Evolutionary conservation across 2,329 filamentous ascomycete genomes (phyloP).

Genomic region (Rutstroemia sp.): DNA sequence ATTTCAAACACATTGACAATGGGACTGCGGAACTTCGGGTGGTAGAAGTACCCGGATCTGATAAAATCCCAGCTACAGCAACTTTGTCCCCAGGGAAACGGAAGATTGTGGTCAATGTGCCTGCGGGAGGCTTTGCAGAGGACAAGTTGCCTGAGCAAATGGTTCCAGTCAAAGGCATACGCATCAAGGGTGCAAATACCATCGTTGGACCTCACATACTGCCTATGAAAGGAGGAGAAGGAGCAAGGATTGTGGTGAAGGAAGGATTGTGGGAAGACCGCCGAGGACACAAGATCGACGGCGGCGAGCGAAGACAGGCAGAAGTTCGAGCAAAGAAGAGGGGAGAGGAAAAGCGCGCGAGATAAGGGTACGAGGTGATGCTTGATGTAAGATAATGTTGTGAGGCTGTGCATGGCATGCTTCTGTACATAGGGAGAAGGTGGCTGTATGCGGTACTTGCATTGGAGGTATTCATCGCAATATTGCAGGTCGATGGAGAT

Average conservation of each 20-base stretch:
- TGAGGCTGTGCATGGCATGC: constrained; percentile 17
- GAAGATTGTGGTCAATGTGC: constrained; percentile 52
- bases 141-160: constrained; percentile 32
- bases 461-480: background rate
- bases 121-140: constrained; percentile 35
- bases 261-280: constrained; percentile 93
- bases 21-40: constrained; percentile 46
- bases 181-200: constrained; percentile 57
- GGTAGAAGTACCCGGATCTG: constrained; percentile 30
- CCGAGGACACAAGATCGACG: constrained; percentile 86
- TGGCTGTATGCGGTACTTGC: constrained; percentile 5
- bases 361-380: constrained; percentile 26
- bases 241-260: constrained; percentile 60
- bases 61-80: constrained; percentile 37
- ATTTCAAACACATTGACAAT: constrained; percentile 63
- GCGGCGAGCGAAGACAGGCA: constrained; percentile 83
- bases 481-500: background rate
- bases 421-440: background rate
- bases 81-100: constrained; percentile 44
- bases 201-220: constrained; percentile 71
- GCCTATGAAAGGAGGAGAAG: constrained; percentile 56
- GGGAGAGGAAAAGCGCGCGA: constrained; percentile 54
- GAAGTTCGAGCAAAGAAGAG: constrained; percentile 84
- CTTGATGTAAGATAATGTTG: constrained; percentile 23
- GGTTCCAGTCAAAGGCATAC: constrained; percentile 55